Evolutionary conservation across 495 filamentous ascomycete species (phyloP).

Genomic region (Haplographium delicatum): DNA sequence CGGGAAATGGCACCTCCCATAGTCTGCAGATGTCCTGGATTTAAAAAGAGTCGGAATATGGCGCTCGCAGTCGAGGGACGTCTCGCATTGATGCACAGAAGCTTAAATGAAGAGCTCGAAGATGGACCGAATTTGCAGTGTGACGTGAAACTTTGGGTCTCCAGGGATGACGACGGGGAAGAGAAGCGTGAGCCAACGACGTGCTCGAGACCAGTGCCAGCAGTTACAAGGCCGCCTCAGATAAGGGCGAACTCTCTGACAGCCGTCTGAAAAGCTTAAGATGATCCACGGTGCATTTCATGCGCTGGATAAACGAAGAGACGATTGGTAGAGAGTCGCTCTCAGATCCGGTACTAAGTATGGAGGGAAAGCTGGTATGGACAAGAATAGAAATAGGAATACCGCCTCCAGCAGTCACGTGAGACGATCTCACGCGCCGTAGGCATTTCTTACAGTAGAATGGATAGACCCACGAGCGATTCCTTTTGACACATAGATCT

Average conservation of each 20-base stretch:
- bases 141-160: neutral
- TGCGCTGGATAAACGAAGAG: neutral
- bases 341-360: too few species aligned
- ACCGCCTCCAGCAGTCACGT: too few species aligned
- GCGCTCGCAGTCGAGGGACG: neutral
- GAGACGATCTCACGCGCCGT: too few species aligned
- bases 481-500: too few species aligned
- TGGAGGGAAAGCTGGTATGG: too few species aligned
- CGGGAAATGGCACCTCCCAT: too few species aligned
- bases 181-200: neutral
- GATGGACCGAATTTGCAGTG: slow-evolving; percentile 2
- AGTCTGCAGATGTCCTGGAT: too few species aligned
- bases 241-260: neutral
- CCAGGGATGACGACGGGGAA: slow-evolving; percentile 8
- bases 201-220: neutral
- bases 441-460: too few species aligned
- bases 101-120: slow-evolving; percentile 3
- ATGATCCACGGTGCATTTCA: slow-evolving; percentile 1
- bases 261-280: neutral
- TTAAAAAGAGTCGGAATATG: too few species aligned
- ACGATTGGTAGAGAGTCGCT: neutral
- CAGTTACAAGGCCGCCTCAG: slow-evolving; percentile 6
- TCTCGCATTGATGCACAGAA: slow-evolving; percentile 11
- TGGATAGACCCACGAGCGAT: too few species aligned
- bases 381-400: too few species aligned